Evolutionary conservation across 352 stramenopile species (phyloP), one percentile per base, ranked within the genome.

Genomic region (Elongisporangium anandrum): DNA sequence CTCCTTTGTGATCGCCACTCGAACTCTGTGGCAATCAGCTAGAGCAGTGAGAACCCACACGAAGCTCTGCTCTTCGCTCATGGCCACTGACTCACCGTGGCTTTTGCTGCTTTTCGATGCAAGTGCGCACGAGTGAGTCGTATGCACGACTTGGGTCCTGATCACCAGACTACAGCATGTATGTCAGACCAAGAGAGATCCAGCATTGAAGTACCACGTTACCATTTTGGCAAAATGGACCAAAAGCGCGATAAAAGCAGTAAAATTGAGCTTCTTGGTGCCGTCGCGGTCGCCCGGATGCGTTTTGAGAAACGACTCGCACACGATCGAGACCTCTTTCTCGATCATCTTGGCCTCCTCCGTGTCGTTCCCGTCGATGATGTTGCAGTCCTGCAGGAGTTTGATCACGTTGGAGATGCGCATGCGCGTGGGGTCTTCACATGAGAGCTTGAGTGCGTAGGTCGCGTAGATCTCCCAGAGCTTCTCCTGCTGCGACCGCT

Each of bases 391-490:
- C 52, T 94, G 84, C 50, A 94, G 73, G 19, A 94, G 69, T 54
- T 85, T 86, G 50, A 90, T 75, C 21, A 92, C 75, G 48, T 77
- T 90, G 54, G 65, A 65, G 19, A 87, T 68, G 57, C 81, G 78
- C 61, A 94, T 88, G 26, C 75, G 69, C 20, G 81, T 90, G 20
- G 84, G 84, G 63, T 94, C 81, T 52, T 94, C 84, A 13, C 65
- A 85, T n/a, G 79, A 90, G 16, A 89, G 79, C 56, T 86, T 80
- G 52, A 94, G 63, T 50, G 81, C 78, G 54, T 91, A 94, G 17
- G 73, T 74, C 4, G 80, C 81, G 34, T 92, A 94, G 55, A 92
- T 84, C 56, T 89, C 79, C 83, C 83, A 94, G 16, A 94, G 66
- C 45, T 79, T 73, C 54, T 94, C 84, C 29, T 88, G 77, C 59